phyloP scores from a whole-genome alignment of 2,329 filamentous ascomycete species.

The Plectosphaerella sp. region DNA sequence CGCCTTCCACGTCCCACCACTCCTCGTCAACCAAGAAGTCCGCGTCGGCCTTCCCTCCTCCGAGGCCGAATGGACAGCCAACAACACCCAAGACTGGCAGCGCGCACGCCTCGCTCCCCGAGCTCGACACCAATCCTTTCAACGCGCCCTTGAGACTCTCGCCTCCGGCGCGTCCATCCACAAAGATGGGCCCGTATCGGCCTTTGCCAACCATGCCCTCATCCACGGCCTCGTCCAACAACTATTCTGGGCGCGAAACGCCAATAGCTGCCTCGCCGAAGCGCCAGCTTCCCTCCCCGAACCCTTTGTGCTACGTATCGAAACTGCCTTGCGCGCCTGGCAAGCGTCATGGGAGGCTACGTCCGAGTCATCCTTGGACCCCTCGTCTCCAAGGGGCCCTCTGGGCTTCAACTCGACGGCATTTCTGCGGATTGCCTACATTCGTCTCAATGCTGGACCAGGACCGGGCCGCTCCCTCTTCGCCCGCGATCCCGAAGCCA shows the following conservation, averaged over 20 bases:
- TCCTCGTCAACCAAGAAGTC: constrained; percentile 51
- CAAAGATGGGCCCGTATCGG: constrained; percentile 29
- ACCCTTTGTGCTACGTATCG: constrained; percentile 37
- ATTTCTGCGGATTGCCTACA: constrained; percentile 21
- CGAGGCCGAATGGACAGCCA: constrained; percentile 50
- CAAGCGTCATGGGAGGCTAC: constrained; percentile 47
- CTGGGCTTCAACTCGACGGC: constrained; percentile 41
- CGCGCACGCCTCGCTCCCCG: constrained; percentile 18
- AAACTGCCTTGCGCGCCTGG: constrained; percentile 43
- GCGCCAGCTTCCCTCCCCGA: constrained; percentile 27
- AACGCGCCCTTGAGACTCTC: constrained; percentile 25
- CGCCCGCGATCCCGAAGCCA: constrained; percentile 38
- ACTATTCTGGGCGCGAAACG: constrained; percentile 44
- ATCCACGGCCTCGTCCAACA: constrained; percentile 51
- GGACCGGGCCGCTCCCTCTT: constrained; percentile 34
- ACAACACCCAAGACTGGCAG: constrained; percentile 44
- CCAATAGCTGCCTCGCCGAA: constrained; percentile 7
- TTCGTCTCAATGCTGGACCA: constrained; percentile 14
- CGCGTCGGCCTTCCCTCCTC: constrained; percentile 49
- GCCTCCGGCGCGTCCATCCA: constrained; percentile 14
- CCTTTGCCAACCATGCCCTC: constrained; percentile 49
- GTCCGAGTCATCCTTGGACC: constrained; percentile 48
- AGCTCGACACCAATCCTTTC: constrained; percentile 16
- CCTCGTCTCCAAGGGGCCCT: constrained; percentile 45
- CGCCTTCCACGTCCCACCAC: constrained; percentile 56